These are phyloP conservation scores for Talaromyces sp. DNA, from an alignment of 2,329 filamentous ascomycete genomes.

Conservation along the genomic window DNA sequence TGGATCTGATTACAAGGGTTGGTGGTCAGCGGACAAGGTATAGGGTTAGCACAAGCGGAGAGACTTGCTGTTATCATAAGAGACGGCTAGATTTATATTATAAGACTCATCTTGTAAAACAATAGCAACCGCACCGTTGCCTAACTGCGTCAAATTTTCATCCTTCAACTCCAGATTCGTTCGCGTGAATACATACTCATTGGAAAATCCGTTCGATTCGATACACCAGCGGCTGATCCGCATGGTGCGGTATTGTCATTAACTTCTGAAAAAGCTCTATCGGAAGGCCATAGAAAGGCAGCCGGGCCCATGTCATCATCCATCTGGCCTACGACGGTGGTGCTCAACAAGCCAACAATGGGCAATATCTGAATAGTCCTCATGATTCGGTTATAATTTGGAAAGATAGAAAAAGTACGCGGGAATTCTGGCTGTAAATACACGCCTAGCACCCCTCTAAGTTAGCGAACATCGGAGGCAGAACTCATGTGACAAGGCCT, in stretches of 20 bases:
- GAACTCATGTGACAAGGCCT: background rate
- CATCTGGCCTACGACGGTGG: constrained; percentile 16
- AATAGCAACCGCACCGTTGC: constrained; percentile 52
- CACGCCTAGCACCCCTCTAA: background rate
- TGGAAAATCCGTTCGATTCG: constrained; percentile 54
- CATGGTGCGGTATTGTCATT: constrained; percentile 57
- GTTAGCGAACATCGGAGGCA: background rate
- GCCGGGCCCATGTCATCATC: constrained; percentile 50
- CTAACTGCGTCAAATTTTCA: constrained; percentile 27
- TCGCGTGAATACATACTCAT: constrained; percentile 35
- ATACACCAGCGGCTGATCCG: constrained; percentile 46
- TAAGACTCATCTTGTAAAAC: constrained; percentile 56
- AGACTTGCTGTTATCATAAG: constrained; percentile 47
- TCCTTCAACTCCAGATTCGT: background rate
- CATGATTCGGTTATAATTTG: background rate
- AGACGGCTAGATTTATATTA: constrained; percentile 51
- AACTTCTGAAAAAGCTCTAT: constrained; percentile 52
- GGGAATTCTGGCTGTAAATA: background rate
- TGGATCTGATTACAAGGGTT: constrained; percentile 29
- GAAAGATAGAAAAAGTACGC: background rate
- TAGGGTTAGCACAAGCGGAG: background rate
- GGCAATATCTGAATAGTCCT: background rate
- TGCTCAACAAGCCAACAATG: constrained; percentile 1
- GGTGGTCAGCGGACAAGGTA: background rate
- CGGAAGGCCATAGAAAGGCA: constrained; percentile 58